phyloP scores from a whole-genome alignment of 805 yeast species.

The Yarrowia phangngaensis region DNA sequence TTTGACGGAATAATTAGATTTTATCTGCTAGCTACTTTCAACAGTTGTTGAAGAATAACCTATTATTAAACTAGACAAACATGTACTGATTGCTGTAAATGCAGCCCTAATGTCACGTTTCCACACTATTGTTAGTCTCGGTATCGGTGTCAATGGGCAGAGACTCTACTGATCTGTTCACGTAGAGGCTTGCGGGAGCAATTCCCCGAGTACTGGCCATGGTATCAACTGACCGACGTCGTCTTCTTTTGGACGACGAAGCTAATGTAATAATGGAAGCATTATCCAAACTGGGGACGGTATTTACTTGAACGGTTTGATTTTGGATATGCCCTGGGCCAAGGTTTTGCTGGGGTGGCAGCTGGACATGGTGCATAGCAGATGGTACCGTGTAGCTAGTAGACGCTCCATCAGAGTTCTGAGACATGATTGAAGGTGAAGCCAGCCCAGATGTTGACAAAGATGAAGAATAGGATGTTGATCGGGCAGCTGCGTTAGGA shows the following conservation, averaged over 20 bases:
- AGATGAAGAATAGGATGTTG: slow-evolving; percentile 9
- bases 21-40: too few species aligned
- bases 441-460: slow-evolving; percentile 13
- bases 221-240: slow-evolving; percentile 40
- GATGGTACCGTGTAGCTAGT: slow-evolving; percentile 28
- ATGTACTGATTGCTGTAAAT: too few species aligned
- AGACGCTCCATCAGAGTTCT: slow-evolving; percentile 29
- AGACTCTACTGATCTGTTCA: slow-evolving; percentile 30
- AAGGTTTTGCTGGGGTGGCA: slow-evolving; percentile 28
- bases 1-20: too few species aligned
- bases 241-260: slow-evolving; percentile 38
- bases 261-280: slow-evolving; percentile 43
- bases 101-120: not conserved
- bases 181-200: slow-evolving; percentile 37
- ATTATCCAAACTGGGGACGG: slow-evolving; percentile 32
- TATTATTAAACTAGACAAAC: too few species aligned
- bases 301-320: slow-evolving; percentile 14
- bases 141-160: slow-evolving; percentile 26
- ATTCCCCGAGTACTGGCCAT: slow-evolving; percentile 41
- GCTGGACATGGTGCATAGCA: slow-evolving; percentile 21
- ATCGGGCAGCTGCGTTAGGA: slow-evolving; percentile 16
- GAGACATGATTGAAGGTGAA: slow-evolving; percentile 13
- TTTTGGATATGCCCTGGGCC: slow-evolving; percentile 7
- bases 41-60: too few species aligned
- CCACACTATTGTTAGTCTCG: slow-evolving; percentile 21